Conservation (phyloP, 2,329 filamentous ascomycete genomes). For the Emergomyces orientalis region DNA sequence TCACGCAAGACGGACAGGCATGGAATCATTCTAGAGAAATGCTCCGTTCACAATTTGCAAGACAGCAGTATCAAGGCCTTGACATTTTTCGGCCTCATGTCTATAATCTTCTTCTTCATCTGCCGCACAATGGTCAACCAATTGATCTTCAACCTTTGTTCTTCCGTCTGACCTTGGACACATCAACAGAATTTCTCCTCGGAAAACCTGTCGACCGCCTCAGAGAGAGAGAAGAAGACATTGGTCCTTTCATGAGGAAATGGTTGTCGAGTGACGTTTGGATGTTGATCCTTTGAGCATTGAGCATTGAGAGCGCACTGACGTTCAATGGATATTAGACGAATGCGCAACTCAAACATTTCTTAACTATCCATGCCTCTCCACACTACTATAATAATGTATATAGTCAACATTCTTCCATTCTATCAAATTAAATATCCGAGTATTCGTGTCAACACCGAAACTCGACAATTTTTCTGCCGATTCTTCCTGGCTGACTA, state of each 20-base stretch:
- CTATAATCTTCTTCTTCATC: constrained; percentile 54
- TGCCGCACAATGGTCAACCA: constrained; percentile 45
- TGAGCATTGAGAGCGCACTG: no score
- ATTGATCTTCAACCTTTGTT: constrained; percentile 16
- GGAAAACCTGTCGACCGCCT: constrained; percentile 56
- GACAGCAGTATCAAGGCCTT: constrained; percentile 68
- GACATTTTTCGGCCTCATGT: constrained; percentile 67
- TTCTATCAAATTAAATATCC: no score
- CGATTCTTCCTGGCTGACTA: constrained; percentile 23
- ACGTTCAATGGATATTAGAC: no score
- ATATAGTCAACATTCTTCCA: constrained; percentile 47
- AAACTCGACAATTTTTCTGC: not conserved
- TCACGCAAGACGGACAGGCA: constrained; percentile 59
- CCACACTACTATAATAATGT: no score
- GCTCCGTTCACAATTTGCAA: constrained; percentile 68
- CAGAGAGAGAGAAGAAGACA: constrained; percentile 44
- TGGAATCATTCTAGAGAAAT: constrained; percentile 68
- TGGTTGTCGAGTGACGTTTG: no score
- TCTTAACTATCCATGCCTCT: constrained; percentile 34
- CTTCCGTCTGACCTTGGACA: constrained; percentile 60
- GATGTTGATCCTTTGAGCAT: no score
- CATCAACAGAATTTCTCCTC: constrained; percentile 69
- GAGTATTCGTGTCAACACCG: no score
- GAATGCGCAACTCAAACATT: constrained; percentile 64
- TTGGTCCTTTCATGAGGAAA: no score